Evolutionary conservation across 2,329 filamentous ascomycete genomes (phyloP).

Genomic region (Pestalotiopsis sp.): DNA sequence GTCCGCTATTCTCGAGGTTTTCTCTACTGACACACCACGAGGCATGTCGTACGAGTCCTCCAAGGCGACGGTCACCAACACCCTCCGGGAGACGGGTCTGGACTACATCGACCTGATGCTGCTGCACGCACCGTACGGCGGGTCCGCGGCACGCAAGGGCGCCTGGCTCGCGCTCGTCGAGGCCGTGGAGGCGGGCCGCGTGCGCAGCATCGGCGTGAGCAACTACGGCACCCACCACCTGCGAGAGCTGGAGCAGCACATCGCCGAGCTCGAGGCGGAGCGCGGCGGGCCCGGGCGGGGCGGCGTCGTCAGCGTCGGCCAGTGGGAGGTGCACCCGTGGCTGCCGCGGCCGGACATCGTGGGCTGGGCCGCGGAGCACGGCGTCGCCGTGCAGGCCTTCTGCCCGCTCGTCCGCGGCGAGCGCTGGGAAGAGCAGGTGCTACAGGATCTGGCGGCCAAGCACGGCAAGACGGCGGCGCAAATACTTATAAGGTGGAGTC

Average conservation of each 20-base stretch:
- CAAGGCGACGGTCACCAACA: conserved; percentile 65
- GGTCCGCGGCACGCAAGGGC: conserved; percentile 56
- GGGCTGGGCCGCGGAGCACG: conserved; percentile 70
- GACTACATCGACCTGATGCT: conserved; percentile 71
- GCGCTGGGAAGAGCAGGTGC: conserved; percentile 69
- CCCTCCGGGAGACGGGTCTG: conserved; percentile 63
- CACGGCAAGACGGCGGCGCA: conserved; percentile 76
- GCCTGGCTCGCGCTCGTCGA: conserved; percentile 68
- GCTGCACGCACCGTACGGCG: conserved; percentile 65
- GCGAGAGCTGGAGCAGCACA: conserved; percentile 61
- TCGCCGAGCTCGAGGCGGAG: conserved; percentile 63
- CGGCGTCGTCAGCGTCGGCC: conserved; percentile 79
- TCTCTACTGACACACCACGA: neutral
- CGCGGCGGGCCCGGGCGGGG: conserved; percentile 59
- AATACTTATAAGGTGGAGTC: conserved; percentile 77
- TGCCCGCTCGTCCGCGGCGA: conserved; percentile 66
- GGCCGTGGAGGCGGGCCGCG: conserved; percentile 62
- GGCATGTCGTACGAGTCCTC: conserved; percentile 62
- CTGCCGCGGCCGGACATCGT: conserved; percentile 78
- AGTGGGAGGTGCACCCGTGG: conserved; percentile 93
- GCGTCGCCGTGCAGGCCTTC: conserved; percentile 67
- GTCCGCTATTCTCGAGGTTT: neutral
- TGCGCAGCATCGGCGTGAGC: conserved; percentile 65
- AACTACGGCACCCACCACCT: conserved; percentile 69
- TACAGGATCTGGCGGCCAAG: conserved; percentile 70